These are phyloP conservation scores for Ophiocordyceps polyrhachis-furcata DNA, from an alignment of 2,329 filamentous ascomycete genomes.

Conservation along the genomic window DNA sequence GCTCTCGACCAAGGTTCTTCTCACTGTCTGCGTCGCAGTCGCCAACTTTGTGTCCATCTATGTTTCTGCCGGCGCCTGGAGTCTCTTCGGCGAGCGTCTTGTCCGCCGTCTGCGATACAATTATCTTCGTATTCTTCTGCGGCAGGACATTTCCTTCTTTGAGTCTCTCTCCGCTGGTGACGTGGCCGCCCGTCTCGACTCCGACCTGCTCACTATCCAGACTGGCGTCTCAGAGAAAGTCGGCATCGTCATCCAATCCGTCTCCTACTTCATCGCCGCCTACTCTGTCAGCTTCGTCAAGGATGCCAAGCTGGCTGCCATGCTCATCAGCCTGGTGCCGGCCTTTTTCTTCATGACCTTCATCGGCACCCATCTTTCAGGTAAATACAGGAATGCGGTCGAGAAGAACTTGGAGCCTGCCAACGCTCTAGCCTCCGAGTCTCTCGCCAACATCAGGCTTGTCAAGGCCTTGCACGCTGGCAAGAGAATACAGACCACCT, in stretches of 20 bases:
- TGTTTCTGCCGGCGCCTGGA: slow-evolving; percentile 44
- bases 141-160: slow-evolving; percentile 45
- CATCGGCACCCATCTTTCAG: slow-evolving; percentile 33
- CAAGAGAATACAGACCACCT: slow-evolving; percentile 38
- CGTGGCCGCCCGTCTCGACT: slow-evolving; percentile 42
- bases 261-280: slow-evolving; percentile 48
- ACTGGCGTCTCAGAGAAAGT: slow-evolving; percentile 54
- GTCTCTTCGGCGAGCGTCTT: slow-evolving; percentile 41
- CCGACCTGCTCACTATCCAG: slow-evolving; percentile 48
- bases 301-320: slow-evolving; percentile 40
- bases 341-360: slow-evolving; percentile 41
- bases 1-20: slow-evolving; percentile 38
- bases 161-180: slow-evolving; percentile 44
- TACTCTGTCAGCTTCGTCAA: slow-evolving; percentile 51
- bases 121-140: slow-evolving; percentile 38
- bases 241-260: slow-evolving; percentile 40
- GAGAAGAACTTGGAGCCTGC: slow-evolving; percentile 35
- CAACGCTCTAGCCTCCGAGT: slow-evolving; percentile 43
- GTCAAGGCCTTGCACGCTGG: slow-evolving; percentile 47
- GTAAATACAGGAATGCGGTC: slow-evolving; percentile 30
- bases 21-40: slow-evolving; percentile 44
- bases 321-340: slow-evolving; percentile 43
- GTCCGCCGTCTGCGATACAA: slow-evolving; percentile 41
- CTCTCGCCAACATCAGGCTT: slow-evolving; percentile 38
- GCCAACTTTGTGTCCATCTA: slow-evolving; percentile 47